These are phyloP conservation scores for Nakaseomyces nivariensis DNA, from an alignment of 1,139 yeast species.

Conservation along the genomic window DNA sequence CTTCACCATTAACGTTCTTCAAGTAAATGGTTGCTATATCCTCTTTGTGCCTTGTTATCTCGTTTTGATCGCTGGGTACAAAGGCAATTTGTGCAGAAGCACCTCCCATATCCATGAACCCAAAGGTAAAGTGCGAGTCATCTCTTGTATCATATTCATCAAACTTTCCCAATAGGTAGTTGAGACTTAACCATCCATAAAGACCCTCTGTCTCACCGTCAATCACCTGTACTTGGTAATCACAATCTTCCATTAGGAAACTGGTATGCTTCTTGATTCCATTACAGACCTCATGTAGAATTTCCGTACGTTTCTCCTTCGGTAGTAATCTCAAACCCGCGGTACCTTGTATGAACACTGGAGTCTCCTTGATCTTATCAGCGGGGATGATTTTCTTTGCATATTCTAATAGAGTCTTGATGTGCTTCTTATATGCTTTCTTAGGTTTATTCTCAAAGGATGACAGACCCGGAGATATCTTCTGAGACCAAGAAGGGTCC, in stretches of 20 bases:
- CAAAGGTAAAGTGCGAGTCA: slow-evolving; percentile 44
- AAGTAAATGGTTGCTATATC: slow-evolving; percentile 51
- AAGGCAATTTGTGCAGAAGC: slow-evolving; percentile 78
- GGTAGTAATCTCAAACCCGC: slow-evolving; percentile 74
- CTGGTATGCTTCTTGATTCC: slow-evolving; percentile 39
- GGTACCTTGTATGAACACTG: slow-evolving; percentile 65
- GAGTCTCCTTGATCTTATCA: slow-evolving; percentile 46
- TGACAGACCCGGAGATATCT: slow-evolving; percentile 65
- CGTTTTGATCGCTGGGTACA: slow-evolving; percentile 49
- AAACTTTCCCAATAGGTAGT: slow-evolving; percentile 52
- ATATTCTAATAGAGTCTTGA: slow-evolving; percentile 42
- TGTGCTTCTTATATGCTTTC: slow-evolving; percentile 52
- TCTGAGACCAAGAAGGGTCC: slow-evolving; percentile 49
- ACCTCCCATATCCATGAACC: slow-evolving; percentile 89
- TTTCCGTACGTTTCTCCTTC: slow-evolving; percentile 35
- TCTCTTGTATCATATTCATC: slow-evolving; percentile 35
- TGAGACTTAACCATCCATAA: slow-evolving; percentile 72
- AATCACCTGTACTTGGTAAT: slow-evolving; percentile 55
- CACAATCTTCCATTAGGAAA: slow-evolving; percentile 46
- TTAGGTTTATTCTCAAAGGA: slow-evolving; percentile 41
- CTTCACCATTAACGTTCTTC: slow-evolving; percentile 49
- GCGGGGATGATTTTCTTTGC: slow-evolving; percentile 53
- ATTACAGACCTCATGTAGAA: slow-evolving; percentile 45
- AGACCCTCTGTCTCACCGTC: slow-evolving; percentile 77
- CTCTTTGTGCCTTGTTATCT: slow-evolving; percentile 47